Evolutionary conservation across 768 basidiomycete species (phyloP), one percentile per base, ranked within the genome.

Genomic region (Symmetrospora coprosmae): DNA sequence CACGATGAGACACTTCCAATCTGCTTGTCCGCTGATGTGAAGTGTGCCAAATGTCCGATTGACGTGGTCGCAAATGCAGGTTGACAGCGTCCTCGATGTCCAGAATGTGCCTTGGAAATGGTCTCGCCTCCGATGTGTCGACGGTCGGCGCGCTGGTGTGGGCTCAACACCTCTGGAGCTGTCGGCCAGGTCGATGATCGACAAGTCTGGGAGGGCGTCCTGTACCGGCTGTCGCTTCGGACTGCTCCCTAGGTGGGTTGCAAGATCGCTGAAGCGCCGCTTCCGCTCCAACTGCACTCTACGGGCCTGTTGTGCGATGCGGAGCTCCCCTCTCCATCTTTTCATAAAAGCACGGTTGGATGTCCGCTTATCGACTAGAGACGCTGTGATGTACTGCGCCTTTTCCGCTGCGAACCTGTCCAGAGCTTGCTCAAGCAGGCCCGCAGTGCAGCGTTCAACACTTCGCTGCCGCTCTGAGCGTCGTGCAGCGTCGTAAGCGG

Each of bases 1-100:
- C 40, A 58, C 40, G 38, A 58, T 14, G 23, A 58, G 28, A 5
- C 31, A 39, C 28, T 43, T 58, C 55, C 55, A 58, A 19, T 58
- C 55, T 25, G 37, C 28, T 2, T 21, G 27, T 8, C 16, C 25
- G 7, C 28, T 9, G 31, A 8, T n/a, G 6, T 28, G 21, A 25
- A 27, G 37, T 4, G 40, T 46, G n/a, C 25, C 27, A 25, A 58
- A 58, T n/a, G 55, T 21, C 43, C 28, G 43, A 28, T 43, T 33
- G 9, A 41, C 41, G 4, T 23, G 28, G 23, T 58, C 55, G 31
- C 55, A 45, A 17, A 58, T 27, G n/a, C 43, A 34, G 37, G n/a
- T 19, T 19, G 55, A n/a, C 4, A 58, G 41, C 7, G 40, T 58
- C 30, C 43, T 43, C 8, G n/a, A n/a, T 7, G 14, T 7, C 55